These are phyloP conservation scores for Hypomontagnella submonticulosa DNA, from an alignment of 495 filamentous ascomycete genomes.

Conservation along the genomic window DNA sequence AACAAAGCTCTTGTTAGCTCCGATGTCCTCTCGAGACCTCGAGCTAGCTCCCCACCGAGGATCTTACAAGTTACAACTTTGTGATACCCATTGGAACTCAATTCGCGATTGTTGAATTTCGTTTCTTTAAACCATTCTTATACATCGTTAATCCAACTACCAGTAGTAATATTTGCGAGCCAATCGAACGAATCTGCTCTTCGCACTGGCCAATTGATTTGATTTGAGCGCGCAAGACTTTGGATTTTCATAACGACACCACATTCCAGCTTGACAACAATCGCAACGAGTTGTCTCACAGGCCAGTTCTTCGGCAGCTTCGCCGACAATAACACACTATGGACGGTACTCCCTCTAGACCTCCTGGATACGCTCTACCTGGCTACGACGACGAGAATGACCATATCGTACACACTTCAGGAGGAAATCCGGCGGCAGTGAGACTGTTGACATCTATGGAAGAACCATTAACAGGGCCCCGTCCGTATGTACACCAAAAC, in stretches of 20 bases:
- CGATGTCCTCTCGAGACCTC: conserved; percentile 13
- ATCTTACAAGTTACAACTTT: conserved; percentile 27
- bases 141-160: conserved; percentile 2
- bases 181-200: conserved; percentile 12
- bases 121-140: conserved; percentile 7
- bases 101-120: conserved; percentile 25
- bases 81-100: conserved; percentile 26
- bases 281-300: conserved; percentile 34
- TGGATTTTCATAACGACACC: background rate
- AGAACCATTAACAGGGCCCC: conserved; percentile 48
- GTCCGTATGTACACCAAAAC: conserved; percentile 58
- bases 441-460: conserved; percentile 65
- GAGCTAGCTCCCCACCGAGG: conserved; percentile 35
- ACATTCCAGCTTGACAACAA: conserved; percentile 30
- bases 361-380: conserved; percentile 58
- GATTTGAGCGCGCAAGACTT: conserved; percentile 1
- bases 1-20: conserved; percentile 40
- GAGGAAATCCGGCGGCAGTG: conserved; percentile 54
- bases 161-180: conserved; percentile 12
- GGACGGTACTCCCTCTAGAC: conserved; percentile 58
- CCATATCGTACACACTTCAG: conserved; percentile 49
- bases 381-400: conserved; percentile 61
- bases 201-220: conserved; percentile 3
- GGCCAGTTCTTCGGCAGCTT: conserved; percentile 34
- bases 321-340: conserved; percentile 51